phyloP scores from a whole-genome alignment of 169 alveolate genomes.

The Cryptosporidium sp. region DNA sequence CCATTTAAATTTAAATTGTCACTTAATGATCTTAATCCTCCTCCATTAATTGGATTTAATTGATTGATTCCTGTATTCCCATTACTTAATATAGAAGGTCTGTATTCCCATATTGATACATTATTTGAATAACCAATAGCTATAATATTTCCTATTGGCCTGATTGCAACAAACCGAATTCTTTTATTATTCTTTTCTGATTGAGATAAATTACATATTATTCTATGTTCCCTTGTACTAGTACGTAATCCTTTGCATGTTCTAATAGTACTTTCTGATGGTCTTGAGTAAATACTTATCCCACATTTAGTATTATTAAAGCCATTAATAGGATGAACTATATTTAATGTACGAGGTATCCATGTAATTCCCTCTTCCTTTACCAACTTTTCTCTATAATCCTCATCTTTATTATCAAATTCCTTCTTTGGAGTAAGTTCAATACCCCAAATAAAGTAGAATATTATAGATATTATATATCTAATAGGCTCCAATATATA shows the following conservation, averaged over 20 bases:
- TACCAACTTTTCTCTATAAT: constrained; percentile 4
- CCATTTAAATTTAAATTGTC: constrained; percentile 39
- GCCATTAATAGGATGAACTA: constrained; percentile 12
- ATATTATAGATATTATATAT: constrained; percentile 29
- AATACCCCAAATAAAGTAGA: constrained; percentile 43
- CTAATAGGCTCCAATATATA: constrained; percentile 46
- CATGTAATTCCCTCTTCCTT: constrained; percentile 54
- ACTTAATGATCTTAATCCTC: constrained; percentile 13
- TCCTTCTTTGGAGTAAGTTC: constrained; percentile 31
- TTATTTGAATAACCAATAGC: constrained; percentile 41
- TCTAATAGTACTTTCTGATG: constrained; percentile 30
- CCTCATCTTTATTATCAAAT: constrained; percentile 14
- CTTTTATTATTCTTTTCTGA: not conserved
- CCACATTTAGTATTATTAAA: not conserved
- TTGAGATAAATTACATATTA: constrained; percentile 2
- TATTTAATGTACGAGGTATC: constrained; percentile 59
- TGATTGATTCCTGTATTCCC: not conserved
- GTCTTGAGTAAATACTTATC: constrained; percentile 27
- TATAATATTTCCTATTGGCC: constrained; percentile 66
- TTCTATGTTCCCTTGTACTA: constrained; percentile 16
- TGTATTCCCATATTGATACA: constrained; percentile 63
- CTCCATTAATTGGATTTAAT: constrained; percentile 4
- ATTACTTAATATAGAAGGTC: constrained; percentile 21
- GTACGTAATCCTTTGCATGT: constrained; percentile 33
- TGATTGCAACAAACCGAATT: constrained; percentile 27